phyloP scores from a whole-genome alignment of 2,329 filamentous ascomycete genomes.

The Beauveria bassiana region DNA sequence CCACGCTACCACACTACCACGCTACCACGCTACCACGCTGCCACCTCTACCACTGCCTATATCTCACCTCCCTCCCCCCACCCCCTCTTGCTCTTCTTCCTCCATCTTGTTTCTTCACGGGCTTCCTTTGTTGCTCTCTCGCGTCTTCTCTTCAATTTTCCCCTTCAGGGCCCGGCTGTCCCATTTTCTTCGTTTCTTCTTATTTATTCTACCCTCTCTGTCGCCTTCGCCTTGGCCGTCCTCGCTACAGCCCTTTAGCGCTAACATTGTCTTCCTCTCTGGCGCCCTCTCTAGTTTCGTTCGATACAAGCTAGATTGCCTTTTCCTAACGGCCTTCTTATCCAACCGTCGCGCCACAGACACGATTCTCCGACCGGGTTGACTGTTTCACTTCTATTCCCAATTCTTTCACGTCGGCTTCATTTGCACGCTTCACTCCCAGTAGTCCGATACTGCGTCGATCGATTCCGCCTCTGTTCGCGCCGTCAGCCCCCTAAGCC shows the following conservation, averaged over 20 bases:
- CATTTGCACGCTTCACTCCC: slow-evolving; percentile 4
- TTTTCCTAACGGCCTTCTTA: background rate
- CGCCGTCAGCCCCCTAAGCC: slow-evolving; percentile 20
- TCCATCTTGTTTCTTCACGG: slow-evolving; percentile 14
- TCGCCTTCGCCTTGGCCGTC: background rate
- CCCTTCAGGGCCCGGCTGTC: slow-evolving; percentile 20
- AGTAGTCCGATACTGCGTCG: slow-evolving; percentile 10
- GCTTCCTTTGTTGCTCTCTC: slow-evolving; percentile 10
- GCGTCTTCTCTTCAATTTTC: slow-evolving; percentile 6
- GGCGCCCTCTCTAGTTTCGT: slow-evolving; percentile 14
- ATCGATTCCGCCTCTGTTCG: slow-evolving; percentile 24
- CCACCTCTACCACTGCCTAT: slow-evolving; percentile 7
- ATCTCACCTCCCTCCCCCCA: slow-evolving; percentile 19
- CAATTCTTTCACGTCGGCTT: background rate
- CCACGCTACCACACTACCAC: no score
- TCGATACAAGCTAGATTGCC: slow-evolving; percentile 6
- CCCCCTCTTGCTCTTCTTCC: slow-evolving; percentile 14
- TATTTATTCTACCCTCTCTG: slow-evolving; percentile 16
- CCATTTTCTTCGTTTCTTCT: slow-evolving; percentile 24
- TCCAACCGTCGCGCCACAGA: background rate
- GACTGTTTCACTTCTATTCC: background rate
- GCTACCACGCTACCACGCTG: no score
- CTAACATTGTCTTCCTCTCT: slow-evolving; percentile 17
- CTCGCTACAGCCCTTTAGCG: slow-evolving; percentile 12
- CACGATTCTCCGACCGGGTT: background rate